Evolutionary conservation across 176 grass and related monocot genomes (phyloP).

Genomic region (Urochloa ruziziensis): DNA sequence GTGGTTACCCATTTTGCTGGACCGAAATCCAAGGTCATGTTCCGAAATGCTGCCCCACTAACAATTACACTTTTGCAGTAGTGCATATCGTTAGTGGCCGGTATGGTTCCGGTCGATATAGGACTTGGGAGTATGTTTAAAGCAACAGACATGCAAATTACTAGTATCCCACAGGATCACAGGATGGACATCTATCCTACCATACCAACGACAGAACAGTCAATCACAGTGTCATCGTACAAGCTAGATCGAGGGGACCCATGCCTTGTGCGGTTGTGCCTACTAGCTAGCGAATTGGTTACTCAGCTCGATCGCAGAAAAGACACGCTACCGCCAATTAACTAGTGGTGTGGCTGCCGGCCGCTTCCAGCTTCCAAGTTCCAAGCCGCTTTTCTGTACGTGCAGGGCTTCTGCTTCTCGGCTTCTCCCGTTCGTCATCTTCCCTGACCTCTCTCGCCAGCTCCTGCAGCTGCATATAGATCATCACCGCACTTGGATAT

Average conservation of each 20-base stretch:
- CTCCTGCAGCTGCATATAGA: neutral
- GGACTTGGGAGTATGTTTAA: too few species aligned
- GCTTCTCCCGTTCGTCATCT: too few species aligned
- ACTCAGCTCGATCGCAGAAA: neutral
- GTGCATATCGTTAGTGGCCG: too few species aligned
- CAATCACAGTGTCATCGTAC: neutral
- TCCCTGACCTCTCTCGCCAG: neutral
- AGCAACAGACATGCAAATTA: too few species aligned
- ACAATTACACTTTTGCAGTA: too few species aligned
- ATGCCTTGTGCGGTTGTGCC: neutral
- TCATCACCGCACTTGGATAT: neutral
- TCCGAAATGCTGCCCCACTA: too few species aligned
- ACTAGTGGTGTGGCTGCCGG: neutral
- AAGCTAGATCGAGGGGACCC: neutral
- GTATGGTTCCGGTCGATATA: too few species aligned
- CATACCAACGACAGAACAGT: neutral
- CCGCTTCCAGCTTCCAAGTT: neutral
- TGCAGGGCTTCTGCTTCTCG: neutral
- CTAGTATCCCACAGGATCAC: too few species aligned
- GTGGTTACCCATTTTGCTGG: neutral
- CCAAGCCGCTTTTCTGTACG: neutral
- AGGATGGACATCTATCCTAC: neutral
- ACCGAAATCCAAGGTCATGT: too few species aligned
- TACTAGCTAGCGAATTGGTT: constrained; percentile 9
- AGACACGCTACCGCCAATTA: neutral